phyloP scores from a whole-genome alignment of 768 basidiomycete species.

The Amanita rubescens region DNA sequence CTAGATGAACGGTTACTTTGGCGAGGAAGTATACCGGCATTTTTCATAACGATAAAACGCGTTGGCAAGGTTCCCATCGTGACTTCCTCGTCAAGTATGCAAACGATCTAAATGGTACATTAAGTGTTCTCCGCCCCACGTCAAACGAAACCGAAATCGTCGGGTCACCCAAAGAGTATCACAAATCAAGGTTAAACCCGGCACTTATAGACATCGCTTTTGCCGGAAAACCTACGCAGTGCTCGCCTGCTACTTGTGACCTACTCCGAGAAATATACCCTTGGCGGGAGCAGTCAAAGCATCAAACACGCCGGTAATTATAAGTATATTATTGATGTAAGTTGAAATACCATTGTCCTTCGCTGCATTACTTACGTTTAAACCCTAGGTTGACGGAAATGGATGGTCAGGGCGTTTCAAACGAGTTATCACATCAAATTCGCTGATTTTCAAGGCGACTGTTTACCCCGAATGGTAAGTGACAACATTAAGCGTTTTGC shows the following conservation, averaged over 20 bases:
- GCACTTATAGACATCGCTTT: conserved; percentile 59
- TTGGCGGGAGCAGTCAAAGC: conserved; percentile 37
- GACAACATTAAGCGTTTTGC: neutral
- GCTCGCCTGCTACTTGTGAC: conserved; percentile 35
- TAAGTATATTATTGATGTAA: conserved; percentile 54
- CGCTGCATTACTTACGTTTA: neutral
- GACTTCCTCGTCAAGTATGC: conserved; percentile 36
- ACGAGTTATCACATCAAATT: conserved; percentile 52
- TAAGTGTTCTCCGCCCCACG: conserved; percentile 30
- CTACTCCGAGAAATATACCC: conserved; percentile 39
- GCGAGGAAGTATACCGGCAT: conserved; percentile 72
- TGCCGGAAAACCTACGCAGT: conserved; percentile 35
- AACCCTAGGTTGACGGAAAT: conserved; percentile 46
- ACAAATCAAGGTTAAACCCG: conserved; percentile 38
- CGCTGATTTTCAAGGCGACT: conserved; percentile 61
- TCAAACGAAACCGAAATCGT: conserved; percentile 20
- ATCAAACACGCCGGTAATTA: conserved; percentile 45
- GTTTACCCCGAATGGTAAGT: conserved; percentile 68
- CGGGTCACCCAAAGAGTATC: conserved; percentile 25
- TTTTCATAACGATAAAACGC: conserved; percentile 25
- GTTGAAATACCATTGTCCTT: conserved; percentile 12
- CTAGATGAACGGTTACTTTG: conserved; percentile 54
- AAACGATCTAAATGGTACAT: conserved; percentile 33
- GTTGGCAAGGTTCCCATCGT: conserved; percentile 48
- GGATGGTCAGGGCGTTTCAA: conserved; percentile 71